Evolutionary conservation across 1,284 basidiomycete species (phyloP).

Genomic region (Hemileia vastatrix): DNA sequence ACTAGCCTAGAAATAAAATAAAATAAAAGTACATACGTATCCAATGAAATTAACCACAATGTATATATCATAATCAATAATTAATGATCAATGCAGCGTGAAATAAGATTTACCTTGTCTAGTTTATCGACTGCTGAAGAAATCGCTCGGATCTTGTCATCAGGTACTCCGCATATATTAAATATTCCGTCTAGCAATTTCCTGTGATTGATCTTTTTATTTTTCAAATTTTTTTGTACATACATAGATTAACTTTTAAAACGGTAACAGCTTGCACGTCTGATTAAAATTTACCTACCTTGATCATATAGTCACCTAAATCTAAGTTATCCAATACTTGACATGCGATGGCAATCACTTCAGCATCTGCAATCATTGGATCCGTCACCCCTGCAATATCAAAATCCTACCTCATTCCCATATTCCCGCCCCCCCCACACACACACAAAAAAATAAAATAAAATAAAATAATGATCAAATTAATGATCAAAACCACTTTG

Average conservation of each 20-base stretch:
- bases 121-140: conserved; percentile 97
- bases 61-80: too few relatives aligned
- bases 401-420: conserved; percentile 87
- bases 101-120: conserved; percentile 85
- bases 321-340: conserved; percentile 74
- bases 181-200: conserved; percentile 98
- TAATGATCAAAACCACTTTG: too few relatives aligned
- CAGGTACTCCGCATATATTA: conserved; percentile 86
- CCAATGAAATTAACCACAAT: too few relatives aligned
- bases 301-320: conserved; percentile 87
- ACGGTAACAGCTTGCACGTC: too few relatives aligned
- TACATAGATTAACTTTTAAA: not conserved
- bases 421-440: too few relatives aligned
- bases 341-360: conserved; percentile 72
- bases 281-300: conserved; percentile 58
- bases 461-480: too few relatives aligned
- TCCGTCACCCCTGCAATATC: conserved; percentile 85
- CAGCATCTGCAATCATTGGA: conserved; percentile 93
- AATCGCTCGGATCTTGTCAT: conserved; percentile 84
- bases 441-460: too few relatives aligned
- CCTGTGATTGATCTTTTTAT: conserved; percentile 89
- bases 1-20: conserved; percentile 54
- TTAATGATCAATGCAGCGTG: too few relatives aligned
- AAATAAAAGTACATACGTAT: conserved; percentile 5
- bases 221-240: too few relatives aligned